Base-by-base conservation (phyloP, 2,329 filamentous ascomycete species). In the Alternaria dauci region DNA sequence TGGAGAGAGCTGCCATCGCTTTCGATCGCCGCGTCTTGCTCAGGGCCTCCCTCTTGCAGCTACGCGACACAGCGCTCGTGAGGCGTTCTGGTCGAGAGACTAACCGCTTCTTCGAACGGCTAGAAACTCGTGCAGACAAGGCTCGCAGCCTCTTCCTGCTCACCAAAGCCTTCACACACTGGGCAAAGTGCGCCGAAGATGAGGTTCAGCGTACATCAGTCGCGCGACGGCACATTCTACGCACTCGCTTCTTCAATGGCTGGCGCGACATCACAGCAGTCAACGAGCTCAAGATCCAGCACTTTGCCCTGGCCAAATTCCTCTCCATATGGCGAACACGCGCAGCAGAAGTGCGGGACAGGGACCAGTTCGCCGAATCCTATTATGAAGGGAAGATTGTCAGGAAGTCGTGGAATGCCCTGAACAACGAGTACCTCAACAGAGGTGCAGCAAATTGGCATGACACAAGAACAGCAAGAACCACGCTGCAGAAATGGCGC, bases 171-270 rank as follows among this genome's bases (percentile, higher is more conserved):
- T 88, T 92, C 58, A 85, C 83, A 1, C 87, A 90, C 65, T 96
- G 92, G 92, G 85, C 86, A 11, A 84, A 86, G 55, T 82, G 85
- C 52, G 85, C 91, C 11, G 84, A 83, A 6, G 87, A 91, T 14
- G 87, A 92, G 70, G 81, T 88, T 16, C 84, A 88, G 63, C 85
- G 87, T 41, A 92, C 91, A 4, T 87, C 86, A 5, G 83, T 88
- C 42, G 92, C 91, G 20, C 85, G 90, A 63, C 83, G 87, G 62
- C 90, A 92, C 73, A 87, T 94, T 61, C 80, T 95, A 55, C 84
- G 89, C 56, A 87, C 86, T 12, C 86, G 87, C 56, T 89, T 88
- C 62, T 92, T 92, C 76, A 86, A 86, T 59, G 87, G 87, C 8
- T 93, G 90, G 90, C 83, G 86, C 26, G 84, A 87, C 59, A 87